Conservation (phyloP, 768 basidiomycete species). For the Lentinula detonsa region DNA sequence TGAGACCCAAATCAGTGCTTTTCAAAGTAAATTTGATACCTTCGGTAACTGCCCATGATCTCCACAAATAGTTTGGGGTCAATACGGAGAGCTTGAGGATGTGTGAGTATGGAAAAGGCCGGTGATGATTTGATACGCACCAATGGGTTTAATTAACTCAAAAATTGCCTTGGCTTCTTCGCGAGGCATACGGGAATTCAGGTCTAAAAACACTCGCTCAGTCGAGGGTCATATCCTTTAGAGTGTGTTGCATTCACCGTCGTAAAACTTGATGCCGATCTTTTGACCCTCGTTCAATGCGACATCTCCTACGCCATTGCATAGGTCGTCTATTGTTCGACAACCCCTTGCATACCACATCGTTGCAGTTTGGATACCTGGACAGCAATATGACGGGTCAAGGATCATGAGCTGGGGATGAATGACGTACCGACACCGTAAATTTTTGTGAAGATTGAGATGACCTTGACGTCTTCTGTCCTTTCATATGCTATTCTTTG, state of each 20-base stretch:
- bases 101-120: background rate
- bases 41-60: conserved; percentile 89
- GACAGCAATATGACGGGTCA: background rate
- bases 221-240: background rate
- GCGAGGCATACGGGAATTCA: conserved; percentile 82
- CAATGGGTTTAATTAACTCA: conserved; percentile 63
- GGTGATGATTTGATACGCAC: conserved; percentile 27
- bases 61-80: conserved; percentile 71
- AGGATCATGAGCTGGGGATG: background rate
- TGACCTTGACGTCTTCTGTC: conserved; percentile 51
- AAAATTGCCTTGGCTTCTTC: conserved; percentile 73
- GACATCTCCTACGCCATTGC: conserved; percentile 52
- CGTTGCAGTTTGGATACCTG: conserved; percentile 61
- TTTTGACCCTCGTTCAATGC: conserved; percentile 53
- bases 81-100: conserved; percentile 51
- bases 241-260: conserved; percentile 37
- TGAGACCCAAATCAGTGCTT: background rate
- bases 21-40: conserved; percentile 28
- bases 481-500: conserved; percentile 61
- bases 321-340: conserved; percentile 71
- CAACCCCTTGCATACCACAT: conserved; percentile 76
- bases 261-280: conserved; percentile 65
- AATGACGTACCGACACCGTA: conserved; percentile 68
- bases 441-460: conserved; percentile 65
- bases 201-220: conserved; percentile 40